These are phyloP conservation scores for Leishmania guyanensis DNA, from an alignment of 208 protist species.

Conservation along the genomic window DNA sequence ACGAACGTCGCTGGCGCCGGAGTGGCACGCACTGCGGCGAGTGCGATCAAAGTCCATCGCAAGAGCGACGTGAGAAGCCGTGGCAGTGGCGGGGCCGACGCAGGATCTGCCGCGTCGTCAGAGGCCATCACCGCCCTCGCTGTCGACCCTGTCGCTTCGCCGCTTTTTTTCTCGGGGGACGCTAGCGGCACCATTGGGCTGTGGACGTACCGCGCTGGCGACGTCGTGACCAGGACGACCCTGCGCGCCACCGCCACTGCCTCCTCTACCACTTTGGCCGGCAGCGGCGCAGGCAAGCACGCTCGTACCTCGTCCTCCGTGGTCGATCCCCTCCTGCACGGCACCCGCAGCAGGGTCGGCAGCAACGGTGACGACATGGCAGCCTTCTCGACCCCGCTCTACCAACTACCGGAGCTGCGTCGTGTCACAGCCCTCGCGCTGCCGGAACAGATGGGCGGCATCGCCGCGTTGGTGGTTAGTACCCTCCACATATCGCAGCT, in stretches of 20 bases:
- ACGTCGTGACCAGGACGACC: constrained; percentile 26
- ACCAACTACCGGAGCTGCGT: constrained; percentile 42
- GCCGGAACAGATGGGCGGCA: constrained; percentile 17
- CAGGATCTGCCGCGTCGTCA: background rate
- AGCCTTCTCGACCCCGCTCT: constrained; percentile 20
- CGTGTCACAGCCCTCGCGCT: constrained; percentile 30
- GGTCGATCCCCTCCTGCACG: constrained; percentile 7
- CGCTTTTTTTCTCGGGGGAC: constrained; percentile 68
- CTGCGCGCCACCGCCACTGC: constrained; percentile 10
- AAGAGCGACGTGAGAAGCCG: background rate
- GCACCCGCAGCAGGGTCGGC: background rate
- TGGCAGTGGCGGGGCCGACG: background rate
- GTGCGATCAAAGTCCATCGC: background rate
- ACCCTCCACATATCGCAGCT: constrained; percentile 26
- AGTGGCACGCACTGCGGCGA: background rate
- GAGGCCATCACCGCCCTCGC: constrained; percentile 40
- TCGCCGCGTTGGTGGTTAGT: constrained; percentile 23
- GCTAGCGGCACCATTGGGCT: constrained; percentile 42
- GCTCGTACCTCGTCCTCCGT: constrained; percentile 9
- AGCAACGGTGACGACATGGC: background rate
- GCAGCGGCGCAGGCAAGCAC: constrained; percentile 8
- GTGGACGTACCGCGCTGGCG: constrained; percentile 50
- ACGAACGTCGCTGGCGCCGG: constrained; percentile 28
- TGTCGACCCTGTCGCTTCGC: constrained; percentile 42
- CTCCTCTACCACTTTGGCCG: background rate